Base-by-base conservation (phyloP, 2,329 filamentous ascomycete species). In the Nemania sp. region DNA sequence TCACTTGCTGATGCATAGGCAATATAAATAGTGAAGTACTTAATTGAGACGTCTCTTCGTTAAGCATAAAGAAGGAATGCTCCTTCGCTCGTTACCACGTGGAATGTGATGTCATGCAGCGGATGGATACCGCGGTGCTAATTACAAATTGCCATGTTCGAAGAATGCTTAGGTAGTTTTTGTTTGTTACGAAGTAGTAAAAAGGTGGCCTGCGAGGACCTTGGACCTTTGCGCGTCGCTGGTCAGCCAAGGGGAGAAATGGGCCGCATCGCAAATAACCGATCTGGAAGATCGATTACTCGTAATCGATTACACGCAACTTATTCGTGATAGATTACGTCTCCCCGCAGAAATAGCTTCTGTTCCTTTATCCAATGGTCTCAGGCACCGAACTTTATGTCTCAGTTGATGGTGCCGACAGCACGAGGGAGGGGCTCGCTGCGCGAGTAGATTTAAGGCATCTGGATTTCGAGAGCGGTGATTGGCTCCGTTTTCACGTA, bases 321-420 rank as follows among this genome's bases (percentile, higher is more conserved):
- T 45, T 35, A 62, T 67, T 67, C 64, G 64, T 61, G 47, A n/a
- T 64, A n/a, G 35, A 69, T 69, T 66, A 67, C 67, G 67, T 63
- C 58, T 60, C 58, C 43, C 32, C 38, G 43, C 63, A 56, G 51
- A 11, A 24, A 49, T 26, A 24, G 32, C 29, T 27, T 45, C 59
- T 43, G 51, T 45, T 38, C 41, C 38, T 38, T 13, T n/a, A n/a
- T 62, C 47, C 38, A 53, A 43, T 26, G n/a, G 27, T 60, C 66
- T 70, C 72, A 75, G 74, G 74, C 74, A 75, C 70, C 74, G 63
- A 71, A 20, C 73, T 74, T 75, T 67, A 3, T 67, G 35, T 64
- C 51, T 58, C 43, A 53, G 52, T 55, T 41, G 64, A 62, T 62
- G 22, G 62, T 68, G 57, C 68, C 66, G 54, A 64, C 57, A 20